Evolutionary conservation across 1,284 basidiomycete species (phyloP).

Genomic region (Trametes polyzona): DNA sequence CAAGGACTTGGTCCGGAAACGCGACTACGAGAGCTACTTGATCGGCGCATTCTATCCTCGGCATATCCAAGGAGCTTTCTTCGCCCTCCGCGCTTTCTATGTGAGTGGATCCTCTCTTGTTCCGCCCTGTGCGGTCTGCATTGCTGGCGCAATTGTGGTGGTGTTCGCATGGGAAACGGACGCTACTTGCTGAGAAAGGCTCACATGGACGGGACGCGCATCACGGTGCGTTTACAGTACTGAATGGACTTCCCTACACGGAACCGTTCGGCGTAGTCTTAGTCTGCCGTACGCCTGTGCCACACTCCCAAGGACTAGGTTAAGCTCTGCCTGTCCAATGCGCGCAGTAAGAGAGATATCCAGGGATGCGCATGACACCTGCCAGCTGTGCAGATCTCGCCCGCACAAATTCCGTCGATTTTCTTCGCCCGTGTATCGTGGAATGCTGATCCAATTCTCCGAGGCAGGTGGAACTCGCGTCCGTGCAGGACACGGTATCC

Average conservation of each 20-base stretch:
- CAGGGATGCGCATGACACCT: not conserved
- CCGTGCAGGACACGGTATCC: conserved; percentile 78
- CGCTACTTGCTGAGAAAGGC: too few species aligned
- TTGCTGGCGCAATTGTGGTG: conserved; percentile 5
- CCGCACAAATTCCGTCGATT: not conserved
- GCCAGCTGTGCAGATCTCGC: not conserved
- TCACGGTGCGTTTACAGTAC: too few species aligned
- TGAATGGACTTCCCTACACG: too few species aligned
- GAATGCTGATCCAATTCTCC: not conserved
- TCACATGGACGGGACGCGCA: too few species aligned
- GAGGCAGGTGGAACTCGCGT: conserved; percentile 80
- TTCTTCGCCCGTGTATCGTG: not conserved
- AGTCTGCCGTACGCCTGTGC: too few species aligned
- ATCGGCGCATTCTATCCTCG: conserved; percentile 79
- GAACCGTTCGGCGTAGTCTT: too few species aligned
- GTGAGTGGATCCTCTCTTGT: conserved; percentile 51
- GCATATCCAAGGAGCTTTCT: conserved; percentile 67
- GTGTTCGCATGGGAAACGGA: too few species aligned
- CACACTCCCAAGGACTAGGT: too few species aligned
- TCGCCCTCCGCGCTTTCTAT: conserved; percentile 87
- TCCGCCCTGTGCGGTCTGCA: conserved; percentile 8
- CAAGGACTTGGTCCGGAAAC: conserved; percentile 66
- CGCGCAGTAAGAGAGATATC: too few species aligned
- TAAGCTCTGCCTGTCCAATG: not conserved
- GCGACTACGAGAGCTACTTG: conserved; percentile 84